phyloP scores from a whole-genome alignment of 2,329 filamentous ascomycete species.

The Penicillium crustosum region DNA sequence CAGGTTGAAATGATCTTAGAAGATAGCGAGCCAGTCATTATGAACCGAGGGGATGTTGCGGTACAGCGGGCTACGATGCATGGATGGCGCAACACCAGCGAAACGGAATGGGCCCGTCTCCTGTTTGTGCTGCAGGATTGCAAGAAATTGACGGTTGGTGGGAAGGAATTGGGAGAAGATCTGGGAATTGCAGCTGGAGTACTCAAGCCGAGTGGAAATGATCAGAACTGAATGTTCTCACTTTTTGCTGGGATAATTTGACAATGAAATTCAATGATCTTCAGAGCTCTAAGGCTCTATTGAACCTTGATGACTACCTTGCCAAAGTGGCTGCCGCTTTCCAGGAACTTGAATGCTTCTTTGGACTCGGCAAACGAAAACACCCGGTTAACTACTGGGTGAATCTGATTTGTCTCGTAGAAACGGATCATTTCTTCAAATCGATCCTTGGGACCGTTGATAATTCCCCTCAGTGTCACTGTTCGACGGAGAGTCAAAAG shows the following conservation, averaged over 20 bases:
- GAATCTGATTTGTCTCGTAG: slow-evolving; percentile 35
- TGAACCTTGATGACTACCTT: slow-evolving; percentile 55
- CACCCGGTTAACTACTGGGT: slow-evolving; percentile 54
- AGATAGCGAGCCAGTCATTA: slow-evolving; percentile 48
- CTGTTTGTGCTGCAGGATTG: slow-evolving; percentile 38
- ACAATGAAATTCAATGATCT: neutral
- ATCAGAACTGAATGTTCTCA: neutral
- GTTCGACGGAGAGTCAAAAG: slow-evolving; percentile 53
- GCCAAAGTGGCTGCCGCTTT: slow-evolving; percentile 55
- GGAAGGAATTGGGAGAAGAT: slow-evolving; percentile 28
- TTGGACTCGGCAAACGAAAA: slow-evolving; percentile 54
- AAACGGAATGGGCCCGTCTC: slow-evolving; percentile 51
- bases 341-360: slow-evolving; percentile 55
- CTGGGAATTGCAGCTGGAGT: slow-evolving; percentile 17
- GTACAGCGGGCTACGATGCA: slow-evolving; percentile 59
- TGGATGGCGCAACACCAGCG: slow-evolving; percentile 52
- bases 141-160: slow-evolving; percentile 24
- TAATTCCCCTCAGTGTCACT: slow-evolving; percentile 57
- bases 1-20: slow-evolving; percentile 54
- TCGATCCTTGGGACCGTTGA: slow-evolving; percentile 62
- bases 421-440: slow-evolving; percentile 44
- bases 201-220: slow-evolving; percentile 19
- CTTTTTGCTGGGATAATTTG: neutral
- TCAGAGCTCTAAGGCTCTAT: neutral
- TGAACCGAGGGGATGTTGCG: slow-evolving; percentile 55